Evolutionary conservation across 371 early-diverging fungal genomes (phyloP), one percentile per base, ranked within the genome.

Genomic region (Blastocladiella emersonii): DNA sequence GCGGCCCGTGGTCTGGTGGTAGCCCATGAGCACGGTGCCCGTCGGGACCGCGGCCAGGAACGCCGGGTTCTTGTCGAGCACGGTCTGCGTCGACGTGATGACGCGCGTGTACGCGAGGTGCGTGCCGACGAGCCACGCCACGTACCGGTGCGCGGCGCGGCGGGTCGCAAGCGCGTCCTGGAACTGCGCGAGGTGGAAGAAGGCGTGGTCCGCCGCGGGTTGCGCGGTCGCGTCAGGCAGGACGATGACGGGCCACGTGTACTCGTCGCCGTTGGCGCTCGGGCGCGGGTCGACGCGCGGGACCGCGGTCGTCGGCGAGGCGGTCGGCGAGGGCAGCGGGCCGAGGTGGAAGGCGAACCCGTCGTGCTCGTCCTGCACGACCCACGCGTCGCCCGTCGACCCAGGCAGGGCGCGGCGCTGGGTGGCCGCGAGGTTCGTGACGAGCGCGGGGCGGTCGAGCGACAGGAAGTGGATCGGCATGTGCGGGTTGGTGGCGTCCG

Each of bases 61-160:
- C 39, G 69, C 74, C 34, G 74, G 70, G 70, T 95, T 93, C 78
- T 86, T 89, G 64, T 93, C 93, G 37, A 95, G 71, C 44, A 94
- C 68, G 2, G 93, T 90, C 70, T 95, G 95, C 2, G 96, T 97
- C 21, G 92, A 92, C 2, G 80, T 77, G 5, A 91, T 75, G 15
- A 43, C 37, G 36, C 43, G 37, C 41, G 59, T 35, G 17, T 13
- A 37, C 32, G 37, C 8, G 32, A 51, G 13, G 30, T 25, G 32
- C 8, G 27, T 13, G 13, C 53, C 53, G 30, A 30, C 30, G 30
- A 19, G 15, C 10, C 27, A 51, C 2, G 30, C 30, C 27, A 51
- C 30, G 53, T 51, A 13, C 30, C 53, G 56, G 35, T 34, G 21
- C 56, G 13, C 6, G 34, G n/a, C 19, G 34, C 56, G 56, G 35